phyloP scores from a whole-genome alignment of 768 basidiomycete species.

The Epithele typhae region DNA sequence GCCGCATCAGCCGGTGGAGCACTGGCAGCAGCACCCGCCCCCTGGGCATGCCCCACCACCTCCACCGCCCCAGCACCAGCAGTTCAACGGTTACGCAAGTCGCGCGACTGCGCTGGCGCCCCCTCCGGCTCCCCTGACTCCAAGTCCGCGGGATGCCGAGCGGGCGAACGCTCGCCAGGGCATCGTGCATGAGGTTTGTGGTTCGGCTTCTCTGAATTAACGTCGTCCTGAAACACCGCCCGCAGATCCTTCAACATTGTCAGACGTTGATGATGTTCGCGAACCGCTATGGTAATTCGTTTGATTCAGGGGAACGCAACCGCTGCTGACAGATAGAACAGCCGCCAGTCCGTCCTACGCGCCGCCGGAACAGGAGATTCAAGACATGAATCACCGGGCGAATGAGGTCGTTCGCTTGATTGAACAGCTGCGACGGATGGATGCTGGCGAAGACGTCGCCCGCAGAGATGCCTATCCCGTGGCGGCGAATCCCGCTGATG shows the following conservation, averaged over 20 bases:
- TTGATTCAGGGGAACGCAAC: too few species aligned
- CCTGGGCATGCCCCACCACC: not conserved
- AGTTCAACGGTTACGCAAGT: constrained; percentile 28
- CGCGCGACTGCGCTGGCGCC: too few species aligned
- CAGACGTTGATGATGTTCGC: constrained; percentile 59
- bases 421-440: constrained; percentile 50
- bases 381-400: constrained; percentile 68
- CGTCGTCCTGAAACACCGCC: not conserved
- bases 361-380: constrained; percentile 55
- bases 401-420: constrained; percentile 63
- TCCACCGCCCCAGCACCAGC: constrained; percentile 10
- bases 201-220: not conserved
- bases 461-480: constrained; percentile 13
- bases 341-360: too few species aligned
- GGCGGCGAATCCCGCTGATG: constrained; percentile 32
- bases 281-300: constrained; percentile 54
- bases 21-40: constrained; percentile 20
- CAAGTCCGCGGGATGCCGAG: constrained; percentile 31
- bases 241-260: constrained; percentile 60
- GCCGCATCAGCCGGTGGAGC: constrained; percentile 16
- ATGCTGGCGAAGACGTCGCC: constrained; percentile 19
- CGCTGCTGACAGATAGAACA: too few species aligned
- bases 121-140: too few species aligned
- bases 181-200: constrained; percentile 38
- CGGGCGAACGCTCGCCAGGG: constrained; percentile 26